These are phyloP conservation scores for Hypsizygus marmoreus DNA, from an alignment of 768 basidiomycete species.

Conservation along the genomic window DNA sequence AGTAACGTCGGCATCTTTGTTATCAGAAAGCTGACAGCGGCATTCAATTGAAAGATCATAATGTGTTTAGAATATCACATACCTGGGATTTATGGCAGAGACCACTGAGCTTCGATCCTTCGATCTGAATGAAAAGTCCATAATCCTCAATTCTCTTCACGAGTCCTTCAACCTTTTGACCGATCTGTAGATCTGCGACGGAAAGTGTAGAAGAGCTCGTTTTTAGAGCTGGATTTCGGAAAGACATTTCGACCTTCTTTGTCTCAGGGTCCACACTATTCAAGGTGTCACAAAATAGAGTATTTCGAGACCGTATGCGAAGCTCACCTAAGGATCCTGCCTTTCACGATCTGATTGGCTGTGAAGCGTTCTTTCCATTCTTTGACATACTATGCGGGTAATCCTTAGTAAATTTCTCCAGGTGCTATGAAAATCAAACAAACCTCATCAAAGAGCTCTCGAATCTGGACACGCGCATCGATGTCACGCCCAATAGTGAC, in stretches of 20 bases:
- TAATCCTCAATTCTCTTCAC: slow-evolving; percentile 86
- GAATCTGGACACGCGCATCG: slow-evolving; percentile 91
- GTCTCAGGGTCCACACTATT: slow-evolving; percentile 68
- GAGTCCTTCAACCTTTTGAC: slow-evolving; percentile 77
- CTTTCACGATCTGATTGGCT: slow-evolving; percentile 82
- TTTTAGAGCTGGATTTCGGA: slow-evolving; percentile 66
- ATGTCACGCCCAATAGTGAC: slow-evolving; percentile 82
- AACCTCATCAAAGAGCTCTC: slow-evolving; percentile 87
- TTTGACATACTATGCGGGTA: slow-evolving; percentile 76
- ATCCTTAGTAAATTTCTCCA: slow-evolving; percentile 2
- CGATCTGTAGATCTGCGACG: slow-evolving; percentile 64
- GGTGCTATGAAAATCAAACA: slow-evolving; percentile 23
- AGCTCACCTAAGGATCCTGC: slow-evolving; percentile 76
- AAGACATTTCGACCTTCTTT: slow-evolving; percentile 89
- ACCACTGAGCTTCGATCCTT: slow-evolving; percentile 82
- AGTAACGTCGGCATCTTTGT: slow-evolving; percentile 75
- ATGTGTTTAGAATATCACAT: slow-evolving; percentile 19
- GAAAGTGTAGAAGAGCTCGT: slow-evolving; percentile 40
- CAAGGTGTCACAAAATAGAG: not conserved
- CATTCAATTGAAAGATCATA: not conserved
- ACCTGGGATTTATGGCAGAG: slow-evolving; percentile 96
- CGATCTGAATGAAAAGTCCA: slow-evolving; percentile 90
- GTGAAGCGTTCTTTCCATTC: slow-evolving; percentile 90
- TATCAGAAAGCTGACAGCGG: slow-evolving; percentile 76
- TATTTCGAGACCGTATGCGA: slow-evolving; percentile 1